These are phyloP conservation scores for Rhizoctonia solani DNA, from an alignment of 1,284 basidiomycete species.

Conservation along the genomic window DNA sequence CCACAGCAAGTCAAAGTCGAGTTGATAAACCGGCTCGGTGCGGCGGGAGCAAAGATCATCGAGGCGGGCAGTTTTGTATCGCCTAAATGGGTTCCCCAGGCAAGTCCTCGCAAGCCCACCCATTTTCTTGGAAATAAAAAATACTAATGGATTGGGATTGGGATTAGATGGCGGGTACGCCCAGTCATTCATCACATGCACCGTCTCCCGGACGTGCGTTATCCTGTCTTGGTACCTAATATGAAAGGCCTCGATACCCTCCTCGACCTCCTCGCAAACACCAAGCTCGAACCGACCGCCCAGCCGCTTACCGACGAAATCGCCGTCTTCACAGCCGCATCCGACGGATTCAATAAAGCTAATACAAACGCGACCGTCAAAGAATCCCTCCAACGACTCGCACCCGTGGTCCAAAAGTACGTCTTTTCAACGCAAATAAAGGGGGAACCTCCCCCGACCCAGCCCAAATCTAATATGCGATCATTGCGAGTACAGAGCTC, in stretches of 20 bases:
- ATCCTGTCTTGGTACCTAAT: slow-evolving; percentile 89
- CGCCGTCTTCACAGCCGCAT: slow-evolving; percentile 86
- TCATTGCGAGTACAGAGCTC: no score
- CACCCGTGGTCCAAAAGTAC: slow-evolving; percentile 57
- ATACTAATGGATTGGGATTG: no score
- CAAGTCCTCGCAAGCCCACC: slow-evolving; percentile 46
- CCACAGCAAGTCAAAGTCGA: slow-evolving; percentile 78
- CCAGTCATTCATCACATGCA: slow-evolving; percentile 67
- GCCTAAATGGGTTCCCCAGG: slow-evolving; percentile 92
- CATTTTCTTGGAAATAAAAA: neutral
- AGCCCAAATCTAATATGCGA: no score
- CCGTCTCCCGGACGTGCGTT: slow-evolving; percentile 60
- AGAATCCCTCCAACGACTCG: slow-evolving; percentile 71
- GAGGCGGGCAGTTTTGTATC: slow-evolving; percentile 93
- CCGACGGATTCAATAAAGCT: slow-evolving; percentile 82
- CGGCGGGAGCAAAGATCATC: slow-evolving; percentile 72
- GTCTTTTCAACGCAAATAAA: no score
- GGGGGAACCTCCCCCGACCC: no score
- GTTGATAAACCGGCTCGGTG: slow-evolving; percentile 75
- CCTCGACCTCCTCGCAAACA: slow-evolving; percentile 56
- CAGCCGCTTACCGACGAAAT: slow-evolving; percentile 76
- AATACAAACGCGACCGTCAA: slow-evolving; percentile 82
- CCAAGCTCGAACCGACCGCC: slow-evolving; percentile 41
- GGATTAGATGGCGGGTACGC: slow-evolving; percentile 80
- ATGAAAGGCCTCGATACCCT: slow-evolving; percentile 74